Conservation (phyloP, 2,329 filamentous ascomycete genomes). For the Scorias spongiosa region DNA sequence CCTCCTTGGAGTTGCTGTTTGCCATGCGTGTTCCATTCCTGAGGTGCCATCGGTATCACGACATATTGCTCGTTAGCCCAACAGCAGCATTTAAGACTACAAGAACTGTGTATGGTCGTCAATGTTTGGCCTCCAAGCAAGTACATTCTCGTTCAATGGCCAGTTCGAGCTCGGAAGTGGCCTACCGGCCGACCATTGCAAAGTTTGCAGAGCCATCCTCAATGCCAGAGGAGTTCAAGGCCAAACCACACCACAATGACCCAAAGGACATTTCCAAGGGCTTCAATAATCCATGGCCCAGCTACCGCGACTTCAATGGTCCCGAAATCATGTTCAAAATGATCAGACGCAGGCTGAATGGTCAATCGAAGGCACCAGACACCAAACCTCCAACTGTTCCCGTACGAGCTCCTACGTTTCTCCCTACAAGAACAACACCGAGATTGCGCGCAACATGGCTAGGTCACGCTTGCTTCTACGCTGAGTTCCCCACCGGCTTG, state of each 20-base stretch:
- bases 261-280: constrained; percentile 32
- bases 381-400: constrained; percentile 50
- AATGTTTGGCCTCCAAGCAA: too few relatives aligned
- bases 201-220: constrained; percentile 22
- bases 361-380: constrained; percentile 39
- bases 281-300: constrained; percentile 43
- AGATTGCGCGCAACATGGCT: constrained; percentile 81
- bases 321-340: constrained; percentile 23
- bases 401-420: constrained; percentile 52
- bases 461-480: constrained; percentile 84
- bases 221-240: constrained; percentile 30
- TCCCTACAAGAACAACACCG: constrained; percentile 39
- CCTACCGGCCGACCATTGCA: constrained; percentile 24
- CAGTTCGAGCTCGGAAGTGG: too few relatives aligned
- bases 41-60: too few relatives aligned
- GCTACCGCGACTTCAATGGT: constrained; percentile 27
- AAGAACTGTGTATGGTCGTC: too few relatives aligned
- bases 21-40: too few relatives aligned
- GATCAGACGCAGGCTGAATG: constrained; percentile 31
- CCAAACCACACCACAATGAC: constrained; percentile 33
- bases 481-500: constrained; percentile 76
- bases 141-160: too few relatives aligned
- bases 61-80: too few relatives aligned
- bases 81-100: too few relatives aligned
- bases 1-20: too few relatives aligned